These are phyloP conservation scores for Mrakia hoshinonis DNA, from an alignment of 768 basidiomycete species.

Conservation along the genomic window DNA sequence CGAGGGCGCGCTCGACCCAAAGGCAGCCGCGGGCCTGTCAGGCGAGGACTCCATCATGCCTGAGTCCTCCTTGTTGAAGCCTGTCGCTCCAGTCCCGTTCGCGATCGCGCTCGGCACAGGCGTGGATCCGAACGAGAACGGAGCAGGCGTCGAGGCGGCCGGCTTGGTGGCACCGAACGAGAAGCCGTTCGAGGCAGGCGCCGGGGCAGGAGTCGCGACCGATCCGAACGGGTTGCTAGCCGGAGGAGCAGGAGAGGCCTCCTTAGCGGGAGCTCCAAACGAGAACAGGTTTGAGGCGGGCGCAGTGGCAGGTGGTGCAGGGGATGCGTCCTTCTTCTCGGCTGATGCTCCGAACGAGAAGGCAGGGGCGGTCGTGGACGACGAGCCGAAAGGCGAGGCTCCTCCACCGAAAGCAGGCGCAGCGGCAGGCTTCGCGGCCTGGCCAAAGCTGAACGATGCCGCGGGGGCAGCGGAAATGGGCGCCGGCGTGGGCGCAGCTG, in stretches of 20 bases:
- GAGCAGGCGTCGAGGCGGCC: background rate
- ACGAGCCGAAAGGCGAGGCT: background rate
- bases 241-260: background rate
- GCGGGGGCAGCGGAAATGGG: conserved; percentile 7
- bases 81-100: background rate
- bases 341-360: conserved; percentile 1
- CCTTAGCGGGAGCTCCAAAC: background rate
- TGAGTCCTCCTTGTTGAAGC: conserved; percentile 4
- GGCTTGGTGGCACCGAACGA: conserved; percentile 4
- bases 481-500: background rate
- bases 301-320: background rate
- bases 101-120: background rate
- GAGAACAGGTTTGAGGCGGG: background rate
- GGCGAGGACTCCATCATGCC: conserved; percentile 11
- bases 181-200: background rate
- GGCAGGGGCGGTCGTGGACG: background rate
- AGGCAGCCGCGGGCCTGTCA: background rate
- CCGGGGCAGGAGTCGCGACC: background rate
- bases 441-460: conserved; percentile 10
- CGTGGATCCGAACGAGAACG: conserved; percentile 10
- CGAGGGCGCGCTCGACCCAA: conserved; percentile 5
- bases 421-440: conserved; percentile 5
- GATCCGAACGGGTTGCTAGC: conserved; percentile 3
- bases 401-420: background rate
- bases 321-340: background rate